Base-by-base conservation (phyloP, 2,329 filamentous ascomycete species). In the Pseudonectria foliicola region DNA sequence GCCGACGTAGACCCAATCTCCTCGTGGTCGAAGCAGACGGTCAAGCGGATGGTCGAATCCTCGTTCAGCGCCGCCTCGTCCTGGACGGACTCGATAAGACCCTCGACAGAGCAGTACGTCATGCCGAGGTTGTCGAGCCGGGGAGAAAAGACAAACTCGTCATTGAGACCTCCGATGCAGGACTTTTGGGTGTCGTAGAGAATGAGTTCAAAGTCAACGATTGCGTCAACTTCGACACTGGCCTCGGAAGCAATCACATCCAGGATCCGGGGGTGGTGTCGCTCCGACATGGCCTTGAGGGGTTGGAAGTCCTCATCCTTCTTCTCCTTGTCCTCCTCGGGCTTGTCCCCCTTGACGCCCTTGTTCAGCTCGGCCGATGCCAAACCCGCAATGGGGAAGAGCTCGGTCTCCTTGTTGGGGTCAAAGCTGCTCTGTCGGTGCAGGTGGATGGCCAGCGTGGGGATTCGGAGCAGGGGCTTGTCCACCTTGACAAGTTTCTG, bases 91-190 rank as follows among this genome's bases (percentile, higher is more conserved):
- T 82, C 74, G 51, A 96, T 87, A 37, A 98, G 70, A 37, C 86
- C 88, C 62, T 83, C 75, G 35, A 92, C 79, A 45, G 85, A 83
- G 67, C 92, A 96, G 68, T 88, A 96, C 8, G 90, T 93, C 85
- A 94, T 95, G 64, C 86, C 85, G 12, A 95, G 72, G 62, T 98
- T 98, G 67, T 98, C 92, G 36, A 98, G 75, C 29, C 92, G 81
- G n/a, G 89, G 80, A 3, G 90, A 95, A 67, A 90, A 95, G 65
- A 98, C 85, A 57, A 98, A 84, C 62, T 98, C 92, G 54, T 95
- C 83, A 59, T 85, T 83, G 47, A 98, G 66, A 25, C 92, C 92
- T 39, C 92, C 92, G 12, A 98, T 75, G 55, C 80, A 85, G 1
- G 89, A 78, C 56, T 90, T 85, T 55, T 98, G 92, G 8, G 88